These are phyloP conservation scores for Psophocarpus tetragonolobus DNA, from an alignment of 306 rosid species.

Conservation along the genomic window DNA sequence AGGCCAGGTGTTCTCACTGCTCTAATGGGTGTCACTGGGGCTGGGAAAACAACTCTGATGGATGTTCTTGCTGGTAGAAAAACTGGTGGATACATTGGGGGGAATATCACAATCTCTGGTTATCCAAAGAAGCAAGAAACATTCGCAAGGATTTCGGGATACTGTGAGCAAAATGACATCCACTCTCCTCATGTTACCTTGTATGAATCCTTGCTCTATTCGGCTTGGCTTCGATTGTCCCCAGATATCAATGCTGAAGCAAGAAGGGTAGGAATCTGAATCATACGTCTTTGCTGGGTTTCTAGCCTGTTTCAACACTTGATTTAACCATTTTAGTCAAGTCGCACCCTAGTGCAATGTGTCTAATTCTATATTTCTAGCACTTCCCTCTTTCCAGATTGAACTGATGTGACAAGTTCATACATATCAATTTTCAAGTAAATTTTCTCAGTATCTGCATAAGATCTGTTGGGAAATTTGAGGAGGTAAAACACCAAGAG, in stretches of 20 bases:
- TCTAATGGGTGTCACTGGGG: constrained; percentile 92
- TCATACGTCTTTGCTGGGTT: not conserved
- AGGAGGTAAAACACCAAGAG: not conserved
- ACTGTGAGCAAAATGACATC: constrained; percentile 88
- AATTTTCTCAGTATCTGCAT: not conserved
- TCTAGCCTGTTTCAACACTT: not conserved
- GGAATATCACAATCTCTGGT: constrained; percentile 70
- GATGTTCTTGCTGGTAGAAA: constrained; percentile 92
- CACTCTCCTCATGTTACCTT: constrained; percentile 72
- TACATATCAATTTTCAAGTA: not conserved
- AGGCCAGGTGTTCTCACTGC: constrained; percentile 96
- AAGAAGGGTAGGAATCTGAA: constrained; percentile 47
- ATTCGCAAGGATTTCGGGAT: constrained; percentile 86
- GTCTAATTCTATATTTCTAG: not conserved
- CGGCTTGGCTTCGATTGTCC: constrained; percentile 66
- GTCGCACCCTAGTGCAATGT: not conserved
- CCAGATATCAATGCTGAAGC: constrained; percentile 45
- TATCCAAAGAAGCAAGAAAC: constrained; percentile 85
- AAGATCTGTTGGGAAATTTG: not conserved
- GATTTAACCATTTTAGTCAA: not conserved
- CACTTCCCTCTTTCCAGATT: not conserved
- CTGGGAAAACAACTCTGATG: constrained; percentile 93
- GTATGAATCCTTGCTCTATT: constrained; percentile 60
- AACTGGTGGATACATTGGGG: constrained; percentile 81
- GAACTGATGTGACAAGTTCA: not conserved